Evolutionary conservation across 129 eudicot genomes (phyloP), one percentile per base, ranked within the genome.

Genomic region (Rutidosis leptorrhynchoides): DNA sequence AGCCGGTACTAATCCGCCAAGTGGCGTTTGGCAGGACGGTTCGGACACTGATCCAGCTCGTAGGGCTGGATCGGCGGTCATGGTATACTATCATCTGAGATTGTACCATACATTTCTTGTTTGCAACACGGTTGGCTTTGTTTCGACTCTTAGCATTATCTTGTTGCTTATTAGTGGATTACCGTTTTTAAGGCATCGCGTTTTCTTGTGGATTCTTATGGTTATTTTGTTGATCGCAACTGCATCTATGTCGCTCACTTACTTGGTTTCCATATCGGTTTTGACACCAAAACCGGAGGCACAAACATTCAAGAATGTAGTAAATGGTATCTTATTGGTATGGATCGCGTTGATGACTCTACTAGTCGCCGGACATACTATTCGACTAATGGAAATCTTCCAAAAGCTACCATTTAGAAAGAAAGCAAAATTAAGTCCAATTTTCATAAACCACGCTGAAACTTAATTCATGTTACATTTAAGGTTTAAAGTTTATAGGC

Each of bases 1-100:
- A 68, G 78, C 68, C 3, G 84, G 78, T n/a, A 58, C 64, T 4
- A 72, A 33, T 64, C 84, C 84, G 24, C 84, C 84, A 1, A 66
- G 85, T 8, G 83, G 84, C 8, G 79, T 77, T 55, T 83, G 84
- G 89, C 78, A 69, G 59, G 67, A 66, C 0, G 56, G 6, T n/a
- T n/a, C n/a, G n/a, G n/a, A n/a, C n/a, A n/a, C n/a, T n/a, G n/a
- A n/a, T n/a, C n/a, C n/a, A n/a, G n/a, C n/a, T n/a, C n/a, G n/a
- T 5, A 8, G 5, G 35, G 40, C 56, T 43, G 67, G 65, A 17
- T 60, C 3, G 10, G 45, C 25, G 20, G n/a, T 60, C 46, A 60
- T 60, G 65, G 46, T 17, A 30, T 29, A 12, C 45, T n/a, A 60
- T 6, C 46, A 60, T 32, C 45, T 7, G 7, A 19, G 3, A 0